phyloP scores from a whole-genome alignment of 1,139 yeast genomes.

The Hansenula sp. region DNA sequence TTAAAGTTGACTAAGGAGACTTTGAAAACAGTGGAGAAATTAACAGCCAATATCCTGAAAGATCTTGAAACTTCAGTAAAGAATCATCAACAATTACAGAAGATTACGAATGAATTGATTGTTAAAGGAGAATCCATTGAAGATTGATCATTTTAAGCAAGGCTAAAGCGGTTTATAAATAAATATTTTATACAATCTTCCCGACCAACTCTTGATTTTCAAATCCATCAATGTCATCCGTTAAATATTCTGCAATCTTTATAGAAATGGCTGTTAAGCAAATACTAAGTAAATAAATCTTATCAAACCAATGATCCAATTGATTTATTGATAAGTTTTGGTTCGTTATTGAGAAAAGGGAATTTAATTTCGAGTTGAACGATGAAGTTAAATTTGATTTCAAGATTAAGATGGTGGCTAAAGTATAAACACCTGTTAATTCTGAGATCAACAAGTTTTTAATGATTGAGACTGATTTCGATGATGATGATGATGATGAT shows the following conservation, averaged over 20 bases:
- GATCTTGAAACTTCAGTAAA: background rate
- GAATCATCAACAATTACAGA: background rate
- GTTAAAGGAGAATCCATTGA: background rate
- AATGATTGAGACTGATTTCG: constrained; percentile 26
- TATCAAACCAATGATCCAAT: constrained; percentile 80
- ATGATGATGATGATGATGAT: constrained; percentile 3
- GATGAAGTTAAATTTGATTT: constrained; percentile 68
- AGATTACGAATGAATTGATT: background rate
- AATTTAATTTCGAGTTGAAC: constrained; percentile 38
- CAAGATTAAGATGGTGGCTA: constrained; percentile 75
- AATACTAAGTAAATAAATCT: constrained; percentile 60
- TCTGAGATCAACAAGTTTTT: constrained; percentile 58
- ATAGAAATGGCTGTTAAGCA: constrained; percentile 48
- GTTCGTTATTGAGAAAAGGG: constrained; percentile 24
- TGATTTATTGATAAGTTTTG: constrained; percentile 39
- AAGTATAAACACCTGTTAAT: constrained; percentile 71
- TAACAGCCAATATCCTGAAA: background rate
- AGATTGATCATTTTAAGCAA: background rate
- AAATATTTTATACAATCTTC: constrained; percentile 15
- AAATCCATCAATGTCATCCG: constrained; percentile 16
- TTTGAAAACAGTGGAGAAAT: background rate
- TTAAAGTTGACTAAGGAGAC: background rate
- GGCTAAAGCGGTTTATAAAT: too few relatives aligned
- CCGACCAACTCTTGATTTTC: constrained; percentile 16
- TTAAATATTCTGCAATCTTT: constrained; percentile 16